Evolutionary conservation across 2,329 filamentous ascomycete genomes (phyloP).

Genomic region (Aspergillus uvarum): DNA sequence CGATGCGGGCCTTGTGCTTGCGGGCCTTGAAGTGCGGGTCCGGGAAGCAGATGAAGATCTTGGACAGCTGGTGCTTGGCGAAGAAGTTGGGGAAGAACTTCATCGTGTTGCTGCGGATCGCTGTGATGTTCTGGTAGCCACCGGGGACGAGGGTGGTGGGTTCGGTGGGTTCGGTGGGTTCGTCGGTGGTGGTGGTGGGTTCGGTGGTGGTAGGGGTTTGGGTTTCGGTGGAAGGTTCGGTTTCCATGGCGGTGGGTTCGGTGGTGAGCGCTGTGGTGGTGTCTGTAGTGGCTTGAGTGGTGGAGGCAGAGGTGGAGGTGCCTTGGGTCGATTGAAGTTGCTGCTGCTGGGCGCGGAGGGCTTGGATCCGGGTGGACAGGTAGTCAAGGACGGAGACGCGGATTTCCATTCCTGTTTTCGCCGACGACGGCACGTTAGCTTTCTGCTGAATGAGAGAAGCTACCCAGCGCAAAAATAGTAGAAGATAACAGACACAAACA

Average conservation of each 20-base stretch:
- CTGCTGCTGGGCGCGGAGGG: conserved; percentile 60
- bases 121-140: conserved; percentile 81
- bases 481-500: background rate
- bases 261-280: background rate
- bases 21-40: conserved; percentile 97
- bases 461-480: background rate
- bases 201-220: background rate
- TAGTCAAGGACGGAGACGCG: conserved; percentile 86
- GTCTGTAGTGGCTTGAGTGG: background rate
- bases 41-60: conserved; percentile 97
- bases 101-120: conserved; percentile 93
- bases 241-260: background rate
- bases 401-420: conserved; percentile 76
- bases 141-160: conserved; percentile 29
- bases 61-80: conserved; percentile 71
- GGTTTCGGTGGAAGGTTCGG: conserved; percentile 4
- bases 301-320: conserved; percentile 2
- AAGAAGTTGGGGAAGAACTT: conserved; percentile 99
- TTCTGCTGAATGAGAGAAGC: no score
- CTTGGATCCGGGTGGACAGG: conserved; percentile 81
- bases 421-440: background rate
- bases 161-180: conserved; percentile 1
- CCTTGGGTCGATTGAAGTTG: conserved; percentile 22
- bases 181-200: background rate
- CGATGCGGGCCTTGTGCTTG: conserved; percentile 96